These are phyloP conservation scores for Blepharisma undulans DNA, from an alignment of 169 alveolate species.

Conservation along the genomic window DNA sequence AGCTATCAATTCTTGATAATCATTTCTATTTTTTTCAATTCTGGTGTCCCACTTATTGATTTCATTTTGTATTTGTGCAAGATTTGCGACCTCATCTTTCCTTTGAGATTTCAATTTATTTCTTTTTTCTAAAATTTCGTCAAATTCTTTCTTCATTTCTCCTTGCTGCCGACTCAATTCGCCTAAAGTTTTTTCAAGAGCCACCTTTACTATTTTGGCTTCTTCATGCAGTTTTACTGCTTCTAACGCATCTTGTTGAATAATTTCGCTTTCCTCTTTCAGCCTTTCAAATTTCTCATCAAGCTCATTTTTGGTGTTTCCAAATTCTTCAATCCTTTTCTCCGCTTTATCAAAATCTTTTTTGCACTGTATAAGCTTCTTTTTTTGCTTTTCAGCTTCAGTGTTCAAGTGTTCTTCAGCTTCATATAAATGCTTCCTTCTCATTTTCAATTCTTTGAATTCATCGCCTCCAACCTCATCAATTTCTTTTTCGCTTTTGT, in stretches of 20 bases:
- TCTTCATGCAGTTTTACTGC: not conserved
- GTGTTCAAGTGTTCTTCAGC: not conserved
- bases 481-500: not conserved
- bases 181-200: not conserved
- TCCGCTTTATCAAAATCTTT: not conserved
- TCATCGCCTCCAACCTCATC: constrained; percentile 15
- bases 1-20: constrained; percentile 4
- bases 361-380: not conserved
- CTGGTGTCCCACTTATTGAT: constrained; percentile 34
- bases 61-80: constrained; percentile 53
- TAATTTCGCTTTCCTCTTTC: not conserved
- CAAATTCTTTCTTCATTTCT: constrained; percentile 21
- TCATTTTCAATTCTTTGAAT: not conserved
- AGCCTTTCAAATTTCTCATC: not conserved
- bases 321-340: constrained; percentile 27
- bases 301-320: not conserved
- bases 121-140: constrained; percentile 42
- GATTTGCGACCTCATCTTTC: not conserved
- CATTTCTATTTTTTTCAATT: constrained; percentile 31
- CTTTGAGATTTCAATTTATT: not conserved
- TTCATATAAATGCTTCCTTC: not conserved
- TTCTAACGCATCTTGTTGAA: not conserved
- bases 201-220: not conserved
- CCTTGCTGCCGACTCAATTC: constrained; percentile 41
- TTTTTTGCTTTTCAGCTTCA: not conserved